Percentiles rank a stretch among this genome's conserved stretches.
Conservation (phyloP, 2,329 filamentous ascomycete species). For the Colletotrichum orbiculare region DNA sequence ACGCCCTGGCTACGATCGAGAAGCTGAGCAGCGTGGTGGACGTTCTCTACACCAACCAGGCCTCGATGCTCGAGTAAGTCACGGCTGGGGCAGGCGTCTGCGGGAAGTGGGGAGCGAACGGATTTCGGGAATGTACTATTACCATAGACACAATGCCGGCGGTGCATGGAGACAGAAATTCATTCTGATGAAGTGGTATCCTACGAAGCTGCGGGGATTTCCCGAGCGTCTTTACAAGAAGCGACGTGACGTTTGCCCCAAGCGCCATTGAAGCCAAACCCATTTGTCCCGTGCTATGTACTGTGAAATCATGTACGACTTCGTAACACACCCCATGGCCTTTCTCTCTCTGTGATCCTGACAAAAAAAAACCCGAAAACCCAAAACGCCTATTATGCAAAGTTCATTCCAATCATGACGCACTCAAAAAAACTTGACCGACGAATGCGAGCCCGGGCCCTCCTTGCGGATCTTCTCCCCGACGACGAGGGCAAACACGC, state of each 20-base stretch:
- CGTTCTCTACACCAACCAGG: constrained; percentile 97
- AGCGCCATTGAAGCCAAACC: constrained; percentile 21
- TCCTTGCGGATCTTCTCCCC: constrained; percentile 57
- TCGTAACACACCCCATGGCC: constrained; percentile 8
- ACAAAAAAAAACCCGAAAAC: background rate
- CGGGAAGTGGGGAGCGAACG: constrained; percentile 27
- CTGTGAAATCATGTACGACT: constrained; percentile 18
- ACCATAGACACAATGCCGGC: constrained; percentile 39
- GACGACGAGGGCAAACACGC: constrained; percentile 64
- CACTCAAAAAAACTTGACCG: constrained; percentile 25
- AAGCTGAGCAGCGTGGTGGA: constrained; percentile 98
- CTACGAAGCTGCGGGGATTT: constrained; percentile 23
- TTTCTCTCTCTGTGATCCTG: constrained; percentile 40
- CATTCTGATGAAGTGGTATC: constrained; percentile 38
- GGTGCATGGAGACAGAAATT: constrained; percentile 36
- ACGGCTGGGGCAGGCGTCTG: constrained; percentile 23
- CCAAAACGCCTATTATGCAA: constrained; percentile 7
- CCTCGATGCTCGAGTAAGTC: constrained; percentile 86
- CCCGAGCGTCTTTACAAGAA: constrained; percentile 16
- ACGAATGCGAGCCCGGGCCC: constrained; percentile 16
- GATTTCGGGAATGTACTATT: constrained; percentile 40
- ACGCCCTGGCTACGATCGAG: constrained; percentile 92
- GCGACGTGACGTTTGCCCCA: constrained; percentile 4
- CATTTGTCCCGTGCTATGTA: constrained; percentile 9
- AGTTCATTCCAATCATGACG: background rate